These are phyloP conservation scores for Farysia itapuensis DNA, from an alignment of 1,284 basidiomycete genomes.

Conservation along the genomic window DNA sequence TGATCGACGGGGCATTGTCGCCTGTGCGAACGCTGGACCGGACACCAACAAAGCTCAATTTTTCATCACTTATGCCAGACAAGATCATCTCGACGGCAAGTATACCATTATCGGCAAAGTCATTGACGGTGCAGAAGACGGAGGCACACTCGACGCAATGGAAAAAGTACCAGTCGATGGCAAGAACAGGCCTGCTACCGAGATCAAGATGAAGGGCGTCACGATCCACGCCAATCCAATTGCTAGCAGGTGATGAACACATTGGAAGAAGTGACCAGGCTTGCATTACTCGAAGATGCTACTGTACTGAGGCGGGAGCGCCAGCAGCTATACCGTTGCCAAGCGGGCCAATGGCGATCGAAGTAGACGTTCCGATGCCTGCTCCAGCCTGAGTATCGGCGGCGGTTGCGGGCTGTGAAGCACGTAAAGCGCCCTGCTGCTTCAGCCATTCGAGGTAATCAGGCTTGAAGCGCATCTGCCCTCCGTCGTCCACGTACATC, in stretches of 20 bases:
- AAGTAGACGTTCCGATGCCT: no score
- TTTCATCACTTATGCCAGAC: constrained; percentile 55
- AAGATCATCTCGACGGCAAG: constrained; percentile 53
- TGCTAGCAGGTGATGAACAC: constrained; percentile 65
- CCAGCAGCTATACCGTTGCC: no score
- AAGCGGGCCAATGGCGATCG: no score
- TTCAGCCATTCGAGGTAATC: constrained; percentile 17
- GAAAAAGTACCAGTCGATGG: constrained; percentile 85
- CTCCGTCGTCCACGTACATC: constrained; percentile 13
- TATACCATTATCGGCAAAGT: constrained; percentile 57
- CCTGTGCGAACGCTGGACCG: constrained; percentile 58
- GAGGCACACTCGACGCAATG: constrained; percentile 43
- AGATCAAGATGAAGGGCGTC: constrained; percentile 79
- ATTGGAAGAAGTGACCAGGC: constrained; percentile 5
- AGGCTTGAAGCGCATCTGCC: constrained; percentile 11
- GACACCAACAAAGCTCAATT: constrained; percentile 56
- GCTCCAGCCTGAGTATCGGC: no score
- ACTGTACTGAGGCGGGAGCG: no score
- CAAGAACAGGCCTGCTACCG: constrained; percentile 82
- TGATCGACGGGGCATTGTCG: constrained; percentile 50
- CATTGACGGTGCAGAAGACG: constrained; percentile 53
- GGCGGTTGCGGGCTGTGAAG: no score
- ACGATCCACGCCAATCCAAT: constrained; percentile 95
- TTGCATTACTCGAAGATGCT: no score
- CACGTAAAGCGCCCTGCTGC: constrained; percentile 7